Evolutionary conservation across 306 rosid genomes (phyloP), one percentile per base, ranked within the genome.

Genomic region (Betula pendula): DNA sequence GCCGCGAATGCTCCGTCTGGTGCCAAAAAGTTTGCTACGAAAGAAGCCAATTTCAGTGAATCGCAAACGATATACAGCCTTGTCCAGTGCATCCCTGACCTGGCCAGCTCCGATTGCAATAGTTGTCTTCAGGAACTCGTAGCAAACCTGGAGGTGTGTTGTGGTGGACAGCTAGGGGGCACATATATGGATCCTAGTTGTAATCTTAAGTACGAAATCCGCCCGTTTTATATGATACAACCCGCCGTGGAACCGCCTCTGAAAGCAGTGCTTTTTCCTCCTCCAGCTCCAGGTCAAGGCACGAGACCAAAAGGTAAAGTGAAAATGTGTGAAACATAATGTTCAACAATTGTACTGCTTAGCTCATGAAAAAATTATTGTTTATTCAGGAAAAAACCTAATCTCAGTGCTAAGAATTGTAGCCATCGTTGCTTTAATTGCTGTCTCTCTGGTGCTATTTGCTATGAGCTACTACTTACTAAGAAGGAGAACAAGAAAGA

Each of bases 11-110:
- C 22, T 25, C 4, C 6, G 8, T 1, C 7, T 9, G 45, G 43
- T 10, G 58, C 17, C 2, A 25, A 58, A 22, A 74, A 59, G 31
- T 74, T 60, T 47, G 42, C 29, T 1, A 29, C 78, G 24, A 62
- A 27, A 16, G 42, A 44, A 58, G 27, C 52, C 19, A 59, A 8
- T 2, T 45, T 74, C 47, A 43, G 25, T 12, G 25, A 42, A 0
- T 59, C 9, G 6, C 29, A 43, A n/a, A 74, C 71, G 6, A 12
- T 74, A 14, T 74, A 74, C 43, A 25, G 43, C 58, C 70, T 74
- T 17, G 78, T 20, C 13, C 70, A 58, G 27, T 74, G 78, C 44
- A 60, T 52, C 15, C 56, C 59, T 1, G 56, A 16, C 19, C 25
- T 40, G 13, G 44, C 58, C 19, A 9, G 4, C 1, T 17, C n/a